These are phyloP conservation scores for Wickerhamiella lipophila DNA, from an alignment of 805 yeast species.

Conservation along the genomic window DNA sequence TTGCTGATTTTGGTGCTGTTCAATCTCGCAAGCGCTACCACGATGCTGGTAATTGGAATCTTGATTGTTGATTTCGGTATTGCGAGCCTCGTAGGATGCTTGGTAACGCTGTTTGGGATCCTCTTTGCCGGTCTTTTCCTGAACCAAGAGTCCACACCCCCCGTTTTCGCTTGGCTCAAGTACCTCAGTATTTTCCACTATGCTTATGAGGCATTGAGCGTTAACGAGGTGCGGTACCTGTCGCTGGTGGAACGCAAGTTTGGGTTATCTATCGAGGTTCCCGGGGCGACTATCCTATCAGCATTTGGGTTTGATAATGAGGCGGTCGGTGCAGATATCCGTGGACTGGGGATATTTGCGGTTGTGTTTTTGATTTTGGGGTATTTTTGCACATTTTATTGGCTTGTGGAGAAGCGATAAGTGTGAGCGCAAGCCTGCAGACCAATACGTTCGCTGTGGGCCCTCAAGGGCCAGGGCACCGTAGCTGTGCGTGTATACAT, in stretches of 20 bases:
- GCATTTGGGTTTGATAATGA: conserved; percentile 88
- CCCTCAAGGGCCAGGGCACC: too few relatives aligned
- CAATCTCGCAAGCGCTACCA: conserved; percentile 75
- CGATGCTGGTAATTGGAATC: conserved; percentile 78
- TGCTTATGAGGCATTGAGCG: conserved; percentile 84
- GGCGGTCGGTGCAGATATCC: conserved; percentile 56
- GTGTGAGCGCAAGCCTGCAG: too few relatives aligned
- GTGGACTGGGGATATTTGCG: conserved; percentile 46
- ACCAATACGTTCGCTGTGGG: too few relatives aligned
- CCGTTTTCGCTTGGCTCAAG: conserved; percentile 48
- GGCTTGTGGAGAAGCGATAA: conserved; percentile 63
- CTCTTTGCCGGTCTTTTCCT: conserved; percentile 89
- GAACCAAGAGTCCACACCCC: conserved; percentile 56
- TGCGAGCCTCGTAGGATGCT: conserved; percentile 77
- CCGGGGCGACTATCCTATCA: conserved; percentile 92
- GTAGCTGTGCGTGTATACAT: too few relatives aligned
- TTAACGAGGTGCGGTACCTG: conserved; percentile 83
- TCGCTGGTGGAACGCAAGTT: conserved; percentile 77
- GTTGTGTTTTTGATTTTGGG: conserved; percentile 52
- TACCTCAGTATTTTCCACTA: conserved; percentile 86
- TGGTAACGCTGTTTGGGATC: conserved; percentile 70
- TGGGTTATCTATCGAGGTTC: conserved; percentile 88
- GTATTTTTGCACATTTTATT: conserved; percentile 56
- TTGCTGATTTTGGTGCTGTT: conserved; percentile 61
- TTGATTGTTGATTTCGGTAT: conserved; percentile 80